Base-by-base conservation (phyloP, 805 yeast species). In the Cyberlindnera galapagoensis region DNA sequence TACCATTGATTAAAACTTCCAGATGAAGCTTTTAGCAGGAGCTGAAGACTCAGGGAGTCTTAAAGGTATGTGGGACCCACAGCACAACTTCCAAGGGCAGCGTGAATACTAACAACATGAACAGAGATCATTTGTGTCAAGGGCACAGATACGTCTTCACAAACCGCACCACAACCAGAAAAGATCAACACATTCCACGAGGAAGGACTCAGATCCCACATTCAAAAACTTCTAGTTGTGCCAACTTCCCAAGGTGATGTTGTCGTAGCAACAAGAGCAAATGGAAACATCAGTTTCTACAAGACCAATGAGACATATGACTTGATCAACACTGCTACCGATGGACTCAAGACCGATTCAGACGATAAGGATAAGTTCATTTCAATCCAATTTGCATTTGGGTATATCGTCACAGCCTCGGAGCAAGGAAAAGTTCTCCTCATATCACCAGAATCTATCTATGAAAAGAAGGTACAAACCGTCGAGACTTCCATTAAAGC, bases 111-210 rank as follows among this genome's bases (percentile, higher is more conserved):
- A 25, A 24, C 17, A 1, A 4, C 16, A 10, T 8, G 10, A 13
- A 11, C 11, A 46, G 86, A 78, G 49, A 60, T 84, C 7, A 49
- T 66, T 5, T 85, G 86, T 45, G 52, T 60, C 13, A 60, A 67
- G 31, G 90, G 88, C 0, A 79, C 90, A 0, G 94, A 88, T 48
- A 86, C 95, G 4, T 81, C 95, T 6, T 63, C 66, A 25, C 76
- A 79, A 48, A 70, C 71, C 21, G 80, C 80, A 0, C 56, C 62
- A 9, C 83, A 79, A 49, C 94, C 94, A 1, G 66, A 63, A 31
- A 58, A 71, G 14, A 63, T 79, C 9, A 64, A 59, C 27, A 59
- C 67, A 16, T 63, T 65, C 31, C 57, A 66, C 29, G 51, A 56
- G 6, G 56, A 63, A 29, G 74, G 72, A 5, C 45, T 65, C 4